Evolutionary conservation across 805 yeast genomes (phyloP).

Genomic region (Phaffomyces thermotolerans): DNA sequence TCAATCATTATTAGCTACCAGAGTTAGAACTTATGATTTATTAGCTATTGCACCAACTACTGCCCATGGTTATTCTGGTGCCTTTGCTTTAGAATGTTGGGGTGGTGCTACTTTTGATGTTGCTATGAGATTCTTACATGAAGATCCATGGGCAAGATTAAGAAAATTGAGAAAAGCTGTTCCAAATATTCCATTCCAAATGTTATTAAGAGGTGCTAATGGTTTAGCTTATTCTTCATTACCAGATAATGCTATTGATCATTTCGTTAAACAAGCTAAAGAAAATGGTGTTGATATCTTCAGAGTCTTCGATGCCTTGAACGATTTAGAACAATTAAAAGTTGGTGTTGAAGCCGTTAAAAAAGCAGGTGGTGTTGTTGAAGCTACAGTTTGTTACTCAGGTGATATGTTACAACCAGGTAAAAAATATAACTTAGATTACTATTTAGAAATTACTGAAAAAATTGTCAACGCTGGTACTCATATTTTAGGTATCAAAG

Average conservation of each 20-base stretch:
- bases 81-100: slow-evolving; percentile 98
- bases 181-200: slow-evolving; percentile 98
- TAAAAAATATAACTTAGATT: slow-evolving; percentile 91
- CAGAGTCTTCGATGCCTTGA: slow-evolving; percentile 96
- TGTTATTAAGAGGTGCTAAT: slow-evolving; percentile 98
- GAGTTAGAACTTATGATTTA: slow-evolving; percentile 92
- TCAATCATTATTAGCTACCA: slow-evolving; percentile 93
- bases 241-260: slow-evolving; percentile 98
- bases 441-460: slow-evolving; percentile 77
- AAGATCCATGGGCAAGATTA: slow-evolving; percentile 98
- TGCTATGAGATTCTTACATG: slow-evolving; percentile 95
- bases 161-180: slow-evolving; percentile 81
- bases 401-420: slow-evolving; percentile 97
- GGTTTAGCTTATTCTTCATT: slow-evolving; percentile 97
- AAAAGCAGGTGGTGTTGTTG: slow-evolving; percentile 98
- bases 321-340: slow-evolving; percentile 91
- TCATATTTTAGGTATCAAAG: slow-evolving; percentile 94
- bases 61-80: slow-evolving; percentile 80
- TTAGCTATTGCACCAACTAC: slow-evolving; percentile 91
- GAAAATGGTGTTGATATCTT: slow-evolving; percentile 95
- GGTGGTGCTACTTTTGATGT: slow-evolving; percentile 99
- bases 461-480: slow-evolving; percentile 90
- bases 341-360: slow-evolving; percentile 98
- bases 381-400: slow-evolving; percentile 96
- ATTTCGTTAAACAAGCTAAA: slow-evolving; percentile 91